These are phyloP conservation scores for Pleurotus salmoneostramineus DNA, from an alignment of 768 basidiomycete genomes.

Conservation along the genomic window DNA sequence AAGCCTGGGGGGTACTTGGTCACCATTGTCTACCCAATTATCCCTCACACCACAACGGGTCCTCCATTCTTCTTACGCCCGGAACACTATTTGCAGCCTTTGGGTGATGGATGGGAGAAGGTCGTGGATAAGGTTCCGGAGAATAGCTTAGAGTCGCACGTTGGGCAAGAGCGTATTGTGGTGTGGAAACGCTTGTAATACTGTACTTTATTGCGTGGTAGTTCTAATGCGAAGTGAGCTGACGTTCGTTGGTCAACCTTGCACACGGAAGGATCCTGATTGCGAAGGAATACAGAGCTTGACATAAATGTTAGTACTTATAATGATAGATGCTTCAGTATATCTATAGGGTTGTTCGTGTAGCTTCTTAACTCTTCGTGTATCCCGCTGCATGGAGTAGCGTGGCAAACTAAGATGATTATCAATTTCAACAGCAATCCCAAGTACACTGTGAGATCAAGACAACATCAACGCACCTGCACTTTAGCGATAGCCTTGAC, in stretches of 20 bases:
- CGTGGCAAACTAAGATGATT: conserved; percentile 9
- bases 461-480: conserved; percentile 44
- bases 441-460: not conserved
- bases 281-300: too few species aligned
- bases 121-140: conserved; percentile 50
- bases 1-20: conserved; percentile 64
- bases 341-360: not conserved
- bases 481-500: conserved; percentile 83
- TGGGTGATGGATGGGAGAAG: conserved; percentile 48
- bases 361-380: not conserved
- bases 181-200: conserved; percentile 41
- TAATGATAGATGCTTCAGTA: too few species aligned
- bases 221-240: too few species aligned
- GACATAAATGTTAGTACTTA: too few species aligned
- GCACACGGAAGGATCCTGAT: too few species aligned
- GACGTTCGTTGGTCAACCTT: too few species aligned
- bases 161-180: conserved; percentile 46
- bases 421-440: not conserved
- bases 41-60: conserved; percentile 37
- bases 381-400: conserved; percentile 11
- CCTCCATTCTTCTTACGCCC: conserved; percentile 62
- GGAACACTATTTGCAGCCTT: conserved; percentile 49
- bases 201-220: too few species aligned
- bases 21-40: conserved; percentile 55
- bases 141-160: conserved; percentile 33